Evolutionary conservation across 495 filamentous ascomycete species (phyloP).

Genomic region (Tuber brumale): DNA sequence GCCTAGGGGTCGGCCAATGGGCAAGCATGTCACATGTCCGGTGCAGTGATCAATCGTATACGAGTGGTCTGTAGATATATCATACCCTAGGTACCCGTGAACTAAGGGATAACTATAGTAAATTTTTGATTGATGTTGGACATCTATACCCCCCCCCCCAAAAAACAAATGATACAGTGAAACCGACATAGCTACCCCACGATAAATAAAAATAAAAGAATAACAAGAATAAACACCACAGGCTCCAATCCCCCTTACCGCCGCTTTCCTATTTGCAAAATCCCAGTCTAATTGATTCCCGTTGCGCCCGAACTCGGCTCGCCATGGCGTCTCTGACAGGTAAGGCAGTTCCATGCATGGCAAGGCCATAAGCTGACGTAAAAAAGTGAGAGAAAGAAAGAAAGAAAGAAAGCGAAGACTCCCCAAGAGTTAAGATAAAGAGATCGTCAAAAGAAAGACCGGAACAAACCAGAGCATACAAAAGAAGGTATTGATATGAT

Average conservation of each 20-base stretch:
- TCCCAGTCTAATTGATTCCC: background rate
- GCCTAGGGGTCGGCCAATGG: no score
- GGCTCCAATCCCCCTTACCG: background rate
- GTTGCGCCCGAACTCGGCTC: background rate
- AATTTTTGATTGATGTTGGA: background rate
- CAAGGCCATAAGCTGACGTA: background rate
- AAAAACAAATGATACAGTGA: background rate
- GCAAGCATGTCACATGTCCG: no score
- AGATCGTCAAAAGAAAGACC: background rate
- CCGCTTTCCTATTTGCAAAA: background rate
- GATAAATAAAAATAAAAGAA: background rate
- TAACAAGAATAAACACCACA: background rate
- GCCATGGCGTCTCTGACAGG: background rate
- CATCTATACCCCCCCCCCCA: background rate
- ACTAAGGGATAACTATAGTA: background rate
- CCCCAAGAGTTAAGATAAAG: background rate
- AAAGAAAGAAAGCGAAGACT: background rate
- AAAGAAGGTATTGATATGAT: background rate
- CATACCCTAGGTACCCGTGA: background rate
- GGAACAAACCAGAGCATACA: background rate
- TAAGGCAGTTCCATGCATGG: background rate
- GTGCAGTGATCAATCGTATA: no score
- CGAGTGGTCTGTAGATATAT: background rate
- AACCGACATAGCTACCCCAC: background rate
- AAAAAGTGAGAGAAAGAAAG: background rate